These are phyloP conservation scores for Aspergillus incahuasiensis DNA, from an alignment of 495 filamentous ascomycete species.

Conservation along the genomic window DNA sequence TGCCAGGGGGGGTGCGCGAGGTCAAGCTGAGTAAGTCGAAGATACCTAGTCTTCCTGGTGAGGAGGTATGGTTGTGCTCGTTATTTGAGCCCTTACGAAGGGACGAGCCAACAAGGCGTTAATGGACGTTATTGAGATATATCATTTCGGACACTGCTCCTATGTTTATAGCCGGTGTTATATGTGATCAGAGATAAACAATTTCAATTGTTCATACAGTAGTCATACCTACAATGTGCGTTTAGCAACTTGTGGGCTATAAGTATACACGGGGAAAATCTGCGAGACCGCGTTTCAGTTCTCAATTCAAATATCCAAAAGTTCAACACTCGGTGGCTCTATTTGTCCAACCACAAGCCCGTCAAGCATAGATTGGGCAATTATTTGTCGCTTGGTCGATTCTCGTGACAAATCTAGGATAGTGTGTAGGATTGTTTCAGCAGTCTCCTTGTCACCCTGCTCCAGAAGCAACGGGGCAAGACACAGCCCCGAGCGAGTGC, in stretches of 20 bases:
- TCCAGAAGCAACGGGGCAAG: slow-evolving; percentile 23
- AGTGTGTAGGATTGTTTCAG: background rate
- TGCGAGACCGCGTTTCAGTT: no score
- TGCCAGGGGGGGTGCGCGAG: slow-evolving; percentile 7
- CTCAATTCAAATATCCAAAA: no score
- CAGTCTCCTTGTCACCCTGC: slow-evolving; percentile 10
- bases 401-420: background rate
- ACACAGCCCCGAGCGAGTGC: slow-evolving; percentile 16
- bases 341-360: no score
- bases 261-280: background rate
- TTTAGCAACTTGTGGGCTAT: background rate
- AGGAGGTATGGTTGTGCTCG: background rate
- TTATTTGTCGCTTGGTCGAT: no score
- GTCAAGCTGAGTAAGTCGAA: background rate
- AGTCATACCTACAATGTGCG: background rate
- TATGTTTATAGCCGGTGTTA: background rate
- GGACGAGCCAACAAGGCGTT: slow-evolving; percentile 1
- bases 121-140: background rate
- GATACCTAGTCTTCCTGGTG: background rate
- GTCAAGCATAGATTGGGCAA: no score
- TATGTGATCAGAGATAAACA: background rate
- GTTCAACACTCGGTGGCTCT: no score
- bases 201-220: background rate
- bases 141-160: background rate
- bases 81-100: background rate